Evolutionary conservation across 2,329 filamentous ascomycete genomes (phyloP).

Genomic region (Calonectria crousiana): DNA sequence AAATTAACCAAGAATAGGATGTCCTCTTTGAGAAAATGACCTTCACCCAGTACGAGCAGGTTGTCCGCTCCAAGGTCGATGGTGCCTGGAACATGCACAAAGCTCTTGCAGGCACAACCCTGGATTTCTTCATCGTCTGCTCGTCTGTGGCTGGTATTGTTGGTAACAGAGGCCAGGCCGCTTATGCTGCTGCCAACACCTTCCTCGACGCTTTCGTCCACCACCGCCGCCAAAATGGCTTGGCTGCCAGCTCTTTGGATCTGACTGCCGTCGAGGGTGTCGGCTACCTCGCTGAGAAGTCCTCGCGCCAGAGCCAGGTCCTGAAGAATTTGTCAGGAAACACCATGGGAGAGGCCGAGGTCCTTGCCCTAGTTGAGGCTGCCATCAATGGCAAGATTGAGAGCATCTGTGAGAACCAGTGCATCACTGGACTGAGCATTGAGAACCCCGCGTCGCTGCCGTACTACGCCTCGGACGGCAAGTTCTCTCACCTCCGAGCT

Average conservation of each 20-base stretch:
- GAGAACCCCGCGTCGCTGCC: constrained; percentile 56
- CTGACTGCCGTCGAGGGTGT: constrained; percentile 64
- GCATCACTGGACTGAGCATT: constrained; percentile 67
- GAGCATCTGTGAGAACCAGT: constrained; percentile 60
- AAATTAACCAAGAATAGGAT: constrained; percentile 47
- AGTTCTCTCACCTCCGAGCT: constrained; percentile 63
- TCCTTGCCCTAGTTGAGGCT: constrained; percentile 64
- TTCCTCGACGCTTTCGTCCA: constrained; percentile 26
- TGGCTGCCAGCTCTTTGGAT: constrained; percentile 59
- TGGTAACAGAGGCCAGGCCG: constrained; percentile 64
- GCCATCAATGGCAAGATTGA: constrained; percentile 61
- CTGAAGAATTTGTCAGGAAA: constrained; percentile 62
- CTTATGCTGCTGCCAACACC: constrained; percentile 63
- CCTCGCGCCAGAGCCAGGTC: constrained; percentile 51
- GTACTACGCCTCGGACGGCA: constrained; percentile 67
- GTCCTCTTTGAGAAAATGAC: constrained; percentile 67
- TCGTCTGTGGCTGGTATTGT: constrained; percentile 64
- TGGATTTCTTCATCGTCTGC: constrained; percentile 68
- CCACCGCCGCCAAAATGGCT: constrained; percentile 8
- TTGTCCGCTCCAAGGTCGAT: constrained; percentile 64
- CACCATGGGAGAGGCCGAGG: constrained; percentile 65
- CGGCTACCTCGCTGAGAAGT: constrained; percentile 63
- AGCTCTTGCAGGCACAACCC: constrained; percentile 17
- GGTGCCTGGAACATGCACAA: constrained; percentile 68
- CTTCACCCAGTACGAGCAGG: constrained; percentile 59